Conservation (phyloP, 495 filamentous ascomycete genomes). For the Letharia lupina region DNA sequence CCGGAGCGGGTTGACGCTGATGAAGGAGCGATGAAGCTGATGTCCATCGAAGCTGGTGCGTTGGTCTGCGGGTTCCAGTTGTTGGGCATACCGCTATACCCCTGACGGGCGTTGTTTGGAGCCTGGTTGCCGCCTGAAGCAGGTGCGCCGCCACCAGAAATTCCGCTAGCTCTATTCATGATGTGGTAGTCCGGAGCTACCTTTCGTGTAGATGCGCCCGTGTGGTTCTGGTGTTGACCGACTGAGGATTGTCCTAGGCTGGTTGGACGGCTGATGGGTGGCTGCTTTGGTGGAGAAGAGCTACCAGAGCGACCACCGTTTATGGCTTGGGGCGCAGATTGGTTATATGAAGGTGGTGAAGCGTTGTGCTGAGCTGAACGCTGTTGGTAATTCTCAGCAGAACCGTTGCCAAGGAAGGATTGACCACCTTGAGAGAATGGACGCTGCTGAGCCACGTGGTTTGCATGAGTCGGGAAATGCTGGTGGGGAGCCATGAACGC, state of each 20-base stretch:
- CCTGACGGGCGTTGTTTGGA: not conserved
- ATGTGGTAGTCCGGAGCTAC: not conserved
- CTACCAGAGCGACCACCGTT: not conserved
- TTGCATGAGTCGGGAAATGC: conserved; percentile 2
- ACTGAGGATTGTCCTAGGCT: not conserved
- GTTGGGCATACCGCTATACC: not conserved
- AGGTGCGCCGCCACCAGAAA: not conserved
- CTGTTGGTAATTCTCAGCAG: not conserved
- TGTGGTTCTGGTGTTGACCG: not conserved
- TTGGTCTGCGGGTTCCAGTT: conserved; percentile 1
- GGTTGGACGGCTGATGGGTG: conserved; percentile 19
- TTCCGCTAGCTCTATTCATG: not conserved
- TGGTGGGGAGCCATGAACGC: conserved; percentile 1
- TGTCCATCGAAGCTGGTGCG: conserved; percentile 2
- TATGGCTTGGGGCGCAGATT: not conserved
- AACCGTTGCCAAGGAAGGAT: not conserved
- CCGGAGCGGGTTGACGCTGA: not conserved
- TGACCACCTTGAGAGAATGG: not conserved
- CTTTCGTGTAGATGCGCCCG: not conserved
- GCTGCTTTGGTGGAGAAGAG: conserved; percentile 8
- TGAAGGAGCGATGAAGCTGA: conserved; percentile 6
- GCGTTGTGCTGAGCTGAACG: not conserved
- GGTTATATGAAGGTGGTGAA: not conserved
- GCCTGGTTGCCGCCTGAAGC: not conserved
- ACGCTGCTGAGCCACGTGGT: not conserved